Evolutionary conservation across 2,329 filamentous ascomycete species (phyloP).

Genomic region (Coniochaeta ligniaria): DNA sequence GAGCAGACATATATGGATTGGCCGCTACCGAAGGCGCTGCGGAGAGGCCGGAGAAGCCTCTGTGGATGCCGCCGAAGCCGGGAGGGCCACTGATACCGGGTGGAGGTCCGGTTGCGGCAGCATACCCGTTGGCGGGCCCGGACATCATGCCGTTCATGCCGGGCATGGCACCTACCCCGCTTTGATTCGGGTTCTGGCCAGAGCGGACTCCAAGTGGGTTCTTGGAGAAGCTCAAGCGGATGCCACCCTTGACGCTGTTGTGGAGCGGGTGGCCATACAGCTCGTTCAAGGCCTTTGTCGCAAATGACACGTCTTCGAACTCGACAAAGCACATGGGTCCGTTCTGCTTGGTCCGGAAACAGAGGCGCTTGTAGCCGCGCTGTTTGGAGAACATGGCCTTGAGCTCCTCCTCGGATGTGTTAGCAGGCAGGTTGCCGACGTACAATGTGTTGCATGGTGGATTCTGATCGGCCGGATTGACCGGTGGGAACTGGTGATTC

Average conservation of each 20-base stretch:
- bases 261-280: slow-evolving; percentile 81
- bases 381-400: slow-evolving; percentile 91
- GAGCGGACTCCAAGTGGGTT: slow-evolving; percentile 91
- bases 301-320: slow-evolving; percentile 88
- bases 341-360: slow-evolving; percentile 90
- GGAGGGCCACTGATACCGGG: slow-evolving; percentile 74
- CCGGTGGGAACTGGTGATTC: slow-evolving; percentile 68
- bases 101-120: slow-evolving; percentile 67
- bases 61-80: slow-evolving; percentile 43
- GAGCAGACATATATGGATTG: slow-evolving; percentile 10
- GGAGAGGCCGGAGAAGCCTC: slow-evolving; percentile 10
- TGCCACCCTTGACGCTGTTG: slow-evolving; percentile 91
- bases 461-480: slow-evolving; percentile 93
- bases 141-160: slow-evolving; percentile 53
- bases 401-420: slow-evolving; percentile 91
- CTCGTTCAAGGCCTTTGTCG: slow-evolving; percentile 84
- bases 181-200: slow-evolving; percentile 50
- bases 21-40: slow-evolving; percentile 5
- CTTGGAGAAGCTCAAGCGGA: slow-evolving; percentile 93
- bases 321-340: slow-evolving; percentile 99
- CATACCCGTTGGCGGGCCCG: slow-evolving; percentile 51
- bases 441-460: slow-evolving; percentile 97
- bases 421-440: slow-evolving; percentile 89
- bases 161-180: slow-evolving; percentile 32
- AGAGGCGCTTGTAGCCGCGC: slow-evolving; percentile 89